Conservation (phyloP, 805 yeast species). For the Candida nemodendra region DNA sequence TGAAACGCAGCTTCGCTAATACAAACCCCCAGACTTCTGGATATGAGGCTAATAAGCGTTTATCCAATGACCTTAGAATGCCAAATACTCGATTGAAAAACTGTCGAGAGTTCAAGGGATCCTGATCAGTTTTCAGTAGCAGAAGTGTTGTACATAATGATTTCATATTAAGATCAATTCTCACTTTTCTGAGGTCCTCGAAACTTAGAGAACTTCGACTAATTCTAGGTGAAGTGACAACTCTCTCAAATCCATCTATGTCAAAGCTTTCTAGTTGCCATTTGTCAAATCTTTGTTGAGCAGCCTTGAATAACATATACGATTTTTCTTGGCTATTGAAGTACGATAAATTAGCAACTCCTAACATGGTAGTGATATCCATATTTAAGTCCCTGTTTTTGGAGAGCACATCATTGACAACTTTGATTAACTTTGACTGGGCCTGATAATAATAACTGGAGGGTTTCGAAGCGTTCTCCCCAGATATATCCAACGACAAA, state of each 20-base stretch:
- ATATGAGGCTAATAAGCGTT: conserved; percentile 17
- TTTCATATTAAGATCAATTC: conserved; percentile 29
- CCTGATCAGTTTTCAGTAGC: conserved; percentile 17
- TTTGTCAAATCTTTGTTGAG: conserved; percentile 30
- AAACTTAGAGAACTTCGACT: conserved; percentile 9
- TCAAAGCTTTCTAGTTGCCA: conserved; percentile 34
- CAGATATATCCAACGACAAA: conserved; percentile 29
- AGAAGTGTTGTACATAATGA: conserved; percentile 30
- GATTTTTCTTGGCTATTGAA: conserved; percentile 24
- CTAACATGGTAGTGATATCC: conserved; percentile 29
- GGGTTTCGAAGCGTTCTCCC: conserved; percentile 23
- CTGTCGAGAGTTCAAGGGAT: conserved; percentile 7
- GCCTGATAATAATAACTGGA: conserved; percentile 22
- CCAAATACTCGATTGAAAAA: conserved; percentile 19
- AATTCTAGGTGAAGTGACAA: conserved; percentile 7
- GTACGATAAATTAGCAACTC: conserved; percentile 28
- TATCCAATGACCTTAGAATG: conserved; percentile 19
- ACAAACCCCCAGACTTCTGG: conserved; percentile 34
- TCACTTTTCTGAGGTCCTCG: conserved; percentile 17
- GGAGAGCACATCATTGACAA: conserved; percentile 20
- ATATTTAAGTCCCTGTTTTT: conserved; percentile 15
- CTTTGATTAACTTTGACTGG: conserved; percentile 26
- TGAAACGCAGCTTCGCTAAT: conserved; percentile 24
- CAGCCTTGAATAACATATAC: conserved; percentile 25
- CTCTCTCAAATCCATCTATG: conserved; percentile 31